Conservation (phyloP, 306 rosid genomes). For the Medicago truncatula region MtrunA17r5.0-ANR NC_053049.1:48327501-48328000, state of each 20-base stretch:
- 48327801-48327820: background rate
- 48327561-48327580: slow-evolving; percentile 30
- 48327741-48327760: background rate
- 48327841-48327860: slow-evolving; percentile 34
- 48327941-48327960: slow-evolving; percentile 95
- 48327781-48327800: slow-evolving; percentile 15
- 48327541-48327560: slow-evolving; percentile 1
- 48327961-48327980: slow-evolving; percentile 95
- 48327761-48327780: slow-evolving; percentile 36
- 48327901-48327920: slow-evolving; percentile 54
- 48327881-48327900: slow-evolving; percentile 24
- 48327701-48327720: slow-evolving; percentile 81
- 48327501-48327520: slow-evolving; percentile 32
- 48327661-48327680: slow-evolving; percentile 95
- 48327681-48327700: slow-evolving; percentile 91
- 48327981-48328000: slow-evolving; percentile 93
- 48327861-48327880: slow-evolving; percentile 38
- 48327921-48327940: slow-evolving; percentile 99
- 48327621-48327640: slow-evolving; percentile 79
- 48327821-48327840: slow-evolving; percentile 25
- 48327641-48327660: slow-evolving; percentile 88
- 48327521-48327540: slow-evolving; percentile 32
- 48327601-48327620: slow-evolving; percentile 98
- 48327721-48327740: slow-evolving; percentile 29
- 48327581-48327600: slow-evolving; percentile 75